Conservation (phyloP, 139 green algal species). For the Auxenochlorella pyrenoidosa region DNA sequence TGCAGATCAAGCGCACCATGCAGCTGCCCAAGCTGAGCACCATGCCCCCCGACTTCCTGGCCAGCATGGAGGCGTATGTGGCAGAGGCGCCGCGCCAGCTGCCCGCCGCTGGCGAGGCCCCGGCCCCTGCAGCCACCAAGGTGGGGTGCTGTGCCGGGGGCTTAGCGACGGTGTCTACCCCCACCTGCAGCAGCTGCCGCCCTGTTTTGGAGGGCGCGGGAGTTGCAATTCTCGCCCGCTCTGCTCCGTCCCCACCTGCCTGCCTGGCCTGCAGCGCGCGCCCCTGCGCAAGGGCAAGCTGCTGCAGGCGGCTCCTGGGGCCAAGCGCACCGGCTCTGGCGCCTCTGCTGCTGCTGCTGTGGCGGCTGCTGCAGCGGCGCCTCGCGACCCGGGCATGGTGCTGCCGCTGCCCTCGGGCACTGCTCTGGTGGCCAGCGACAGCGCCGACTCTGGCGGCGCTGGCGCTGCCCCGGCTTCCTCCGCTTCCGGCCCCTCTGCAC, state of each 20-base stretch:
- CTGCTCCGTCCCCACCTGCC: too few relatives aligned
- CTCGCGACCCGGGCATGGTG: conserved; percentile 51
- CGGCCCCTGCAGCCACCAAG: not conserved
- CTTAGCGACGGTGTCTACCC: too few relatives aligned
- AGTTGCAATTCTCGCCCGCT: too few relatives aligned
- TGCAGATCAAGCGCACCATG: conserved; percentile 52
- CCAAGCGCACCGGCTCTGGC: not conserved
- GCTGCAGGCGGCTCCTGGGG: not conserved
- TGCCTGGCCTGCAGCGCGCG: conserved; percentile 21
- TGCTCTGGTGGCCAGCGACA: not conserved
- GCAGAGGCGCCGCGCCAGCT: conserved; percentile 4
- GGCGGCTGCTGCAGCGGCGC: not conserved
- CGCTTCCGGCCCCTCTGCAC: not conserved
- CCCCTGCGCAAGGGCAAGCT: conserved; percentile 57
- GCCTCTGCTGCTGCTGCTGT: not conserved
- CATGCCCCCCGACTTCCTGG: conserved; percentile 87
- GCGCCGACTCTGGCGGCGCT: not conserved
- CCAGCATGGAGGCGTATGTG: conserved; percentile 88
- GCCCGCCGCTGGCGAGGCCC: not conserved
- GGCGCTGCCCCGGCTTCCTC: not conserved
- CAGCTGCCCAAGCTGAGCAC: conserved; percentile 76
- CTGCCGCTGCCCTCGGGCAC: conserved; percentile 26
- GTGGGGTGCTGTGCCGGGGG: not conserved
- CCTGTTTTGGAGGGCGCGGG: too few relatives aligned
- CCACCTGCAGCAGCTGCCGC: too few relatives aligned